Evolutionary conservation across 352 stramenopile genomes (phyloP).

Genomic region (Achlya hypogyna): DNA sequence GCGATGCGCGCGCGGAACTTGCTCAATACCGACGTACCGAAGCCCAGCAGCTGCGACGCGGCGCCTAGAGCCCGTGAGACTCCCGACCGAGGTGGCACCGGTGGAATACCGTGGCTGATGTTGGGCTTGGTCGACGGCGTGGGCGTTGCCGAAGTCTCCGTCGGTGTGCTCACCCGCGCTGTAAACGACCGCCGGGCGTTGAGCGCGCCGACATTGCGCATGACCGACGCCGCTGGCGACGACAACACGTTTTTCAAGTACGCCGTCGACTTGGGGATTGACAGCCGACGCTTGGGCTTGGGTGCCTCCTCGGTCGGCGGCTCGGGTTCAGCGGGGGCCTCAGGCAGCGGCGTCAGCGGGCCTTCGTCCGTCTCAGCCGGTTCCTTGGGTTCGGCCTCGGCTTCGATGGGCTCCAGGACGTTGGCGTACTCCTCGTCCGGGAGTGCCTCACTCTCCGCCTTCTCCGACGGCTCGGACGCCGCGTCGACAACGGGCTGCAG

Average conservation of each 20-base stretch:
- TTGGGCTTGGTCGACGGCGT: conserved; percentile 17
- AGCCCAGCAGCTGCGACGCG: conserved; percentile 13
- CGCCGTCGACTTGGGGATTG: conserved; percentile 52
- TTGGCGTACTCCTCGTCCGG: background rate
- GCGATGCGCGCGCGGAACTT: conserved; percentile 11
- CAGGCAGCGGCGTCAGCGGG: conserved; percentile 19
- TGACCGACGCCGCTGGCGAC: conserved; percentile 34
- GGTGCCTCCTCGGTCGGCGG: conserved; percentile 24
- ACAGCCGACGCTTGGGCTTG: conserved; percentile 24
- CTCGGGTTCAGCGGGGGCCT: conserved; percentile 19
- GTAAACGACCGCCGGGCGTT: conserved; percentile 38
- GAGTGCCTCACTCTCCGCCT: background rate
- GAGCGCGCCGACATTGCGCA: conserved; percentile 23
- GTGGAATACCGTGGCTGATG: conserved; percentile 15
- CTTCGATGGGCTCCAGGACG: conserved; percentile 31
- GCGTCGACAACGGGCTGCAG: background rate
- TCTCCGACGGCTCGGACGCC: background rate
- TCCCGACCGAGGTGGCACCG: background rate
- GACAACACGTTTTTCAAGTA: conserved; percentile 83
- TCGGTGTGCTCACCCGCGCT: conserved; percentile 33
- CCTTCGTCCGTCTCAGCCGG: background rate
- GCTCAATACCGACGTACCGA: conserved; percentile 12
- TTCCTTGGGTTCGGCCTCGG: conserved; percentile 13
- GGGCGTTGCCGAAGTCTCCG: conserved; percentile 17
- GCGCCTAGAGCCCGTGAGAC: background rate